Base-by-base conservation (phyloP, 2,329 filamentous ascomycete genomes). In the Atkinsonella hypoxylon region DNA sequence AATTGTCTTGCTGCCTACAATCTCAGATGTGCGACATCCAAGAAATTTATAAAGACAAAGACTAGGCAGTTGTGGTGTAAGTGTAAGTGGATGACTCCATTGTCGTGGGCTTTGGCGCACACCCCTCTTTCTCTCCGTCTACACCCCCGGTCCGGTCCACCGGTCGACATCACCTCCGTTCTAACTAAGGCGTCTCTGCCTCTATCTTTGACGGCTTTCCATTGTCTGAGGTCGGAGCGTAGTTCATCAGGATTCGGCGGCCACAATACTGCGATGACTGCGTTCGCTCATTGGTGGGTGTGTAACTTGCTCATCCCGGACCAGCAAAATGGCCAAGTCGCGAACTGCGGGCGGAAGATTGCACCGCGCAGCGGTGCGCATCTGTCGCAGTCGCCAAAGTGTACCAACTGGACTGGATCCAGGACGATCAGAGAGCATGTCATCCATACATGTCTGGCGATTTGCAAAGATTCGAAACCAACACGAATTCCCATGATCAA, bases 381-480 rank as follows among this genome's bases (percentile, higher is more conserved):
- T 30, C 46, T 6, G n/a, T 10, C 45, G 22, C 22, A 36, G 47
- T 13, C 20, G 39, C 22, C 12, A 38, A 22, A 26, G 13, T 20
- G 18, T 20, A 47, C 45, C 17, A 47, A 30, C 39, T 22, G 20
- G 34, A 31, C 26, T 13, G 12, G n/a, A 10, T 0, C 20, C 41
- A n/a, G 30, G 13, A 17, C 26, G 54, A 47, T 49, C 52, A 44
- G 51, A 34, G 40, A 17, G 30, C 32, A 15, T 48, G 9, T 26
- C 11, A 13, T n/a, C 45, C 48, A 50, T 5, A 18, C 32, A 18
- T 26, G 11, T 17, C 20, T 11, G 3, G 10, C 15, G 15, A 10
- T 32, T 30, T n/a, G 45, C 41, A 47, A 40, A 44, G 47, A 47
- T 50, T 49, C 49, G 53, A 55, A 55, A 56, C 55, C 39, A 36